These are phyloP conservation scores for Pleurotus sapidus DNA, from an alignment of 768 basidiomycete species.

Conservation along the genomic window DNA sequence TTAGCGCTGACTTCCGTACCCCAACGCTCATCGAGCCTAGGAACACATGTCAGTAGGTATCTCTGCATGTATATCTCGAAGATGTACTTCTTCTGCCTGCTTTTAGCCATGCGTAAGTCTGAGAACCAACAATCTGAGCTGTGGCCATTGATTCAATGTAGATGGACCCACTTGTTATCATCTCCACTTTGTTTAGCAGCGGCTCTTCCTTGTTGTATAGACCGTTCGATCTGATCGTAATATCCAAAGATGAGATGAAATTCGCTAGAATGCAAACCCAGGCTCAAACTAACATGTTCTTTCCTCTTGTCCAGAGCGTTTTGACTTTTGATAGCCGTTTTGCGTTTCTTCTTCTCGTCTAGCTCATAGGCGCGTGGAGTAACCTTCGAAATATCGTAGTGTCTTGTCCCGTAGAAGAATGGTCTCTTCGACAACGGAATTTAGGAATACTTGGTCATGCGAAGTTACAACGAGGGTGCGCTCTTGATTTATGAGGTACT, in stretches of 20 bases:
- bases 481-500: constrained; percentile 41
- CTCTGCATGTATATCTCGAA: background rate
- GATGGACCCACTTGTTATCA: constrained; percentile 43
- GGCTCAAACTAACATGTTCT: constrained; percentile 17
- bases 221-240: constrained; percentile 40
- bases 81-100: constrained; percentile 50
- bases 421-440: constrained; percentile 57
- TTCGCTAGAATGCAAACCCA: background rate
- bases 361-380: constrained; percentile 49
- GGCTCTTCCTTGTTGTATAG: constrained; percentile 49
- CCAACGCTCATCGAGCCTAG: constrained; percentile 31
- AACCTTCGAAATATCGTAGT: constrained; percentile 54
- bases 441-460: constrained; percentile 64
- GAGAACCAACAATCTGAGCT: constrained; percentile 9
- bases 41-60: background rate
- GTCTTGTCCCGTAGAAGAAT: constrained; percentile 54
- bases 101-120: constrained; percentile 45
- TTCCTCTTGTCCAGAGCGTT: constrained; percentile 43
- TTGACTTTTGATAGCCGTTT: constrained; percentile 41
- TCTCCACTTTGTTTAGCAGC: constrained; percentile 58
- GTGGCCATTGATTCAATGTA: background rate
- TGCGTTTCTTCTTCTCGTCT: constrained; percentile 41
- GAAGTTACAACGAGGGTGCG: constrained; percentile 55
- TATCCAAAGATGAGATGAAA: background rate
- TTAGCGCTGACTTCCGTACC: constrained; percentile 32